Evolutionary conservation across 2,329 filamentous ascomycete species (phyloP), one percentile per base, ranked within the genome.

Genomic region (Onygenales sp.): DNA sequence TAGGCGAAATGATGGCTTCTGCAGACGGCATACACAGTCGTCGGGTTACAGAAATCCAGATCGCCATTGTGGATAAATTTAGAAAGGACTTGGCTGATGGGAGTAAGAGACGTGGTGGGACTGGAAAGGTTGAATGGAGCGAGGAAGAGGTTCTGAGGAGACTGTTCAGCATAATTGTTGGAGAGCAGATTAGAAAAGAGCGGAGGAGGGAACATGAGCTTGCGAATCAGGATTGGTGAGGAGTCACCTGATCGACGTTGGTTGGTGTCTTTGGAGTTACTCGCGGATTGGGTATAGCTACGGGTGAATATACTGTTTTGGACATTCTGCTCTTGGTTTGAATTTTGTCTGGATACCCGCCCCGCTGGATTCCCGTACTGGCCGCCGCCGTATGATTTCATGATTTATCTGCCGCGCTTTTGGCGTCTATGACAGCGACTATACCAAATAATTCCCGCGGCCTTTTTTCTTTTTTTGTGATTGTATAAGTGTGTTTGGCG

Each of bases 111-210:
- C 65, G 64, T 46, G 71, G 70, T 44, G 68, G 69, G 17, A 63
- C 62, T 43, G 70, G 66, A 36, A 64, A 63, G 52, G 59, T 71
- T 58, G 71, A 68, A 50, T 76, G 73, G 73, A 69, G 63, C 31
- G 71, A 72, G 43, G 69, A 72, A 47, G 71, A 76, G 43, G 59
- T 76, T 54, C 67, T 72, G 54, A 66, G 65, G 58, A 64, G 71
- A 57, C 60, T 76, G 54, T 72, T 74, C 54, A 73, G 73, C 54
- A 67, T 76, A 53, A 73, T 75, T 32, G 70, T 75, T 61, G 73
- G 73, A 36, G 72, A 75, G 58, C 69, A 72, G 54, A 69, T 75
- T 49, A 64, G 73, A 60, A 65, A 65, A 51, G 71, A 74, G 55
- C 60, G 61, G 53, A 71, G 69, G 56, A 39, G 43, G 7, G 42